These are phyloP conservation scores for Aspergillus sp. DNA, from an alignment of 2,329 filamentous ascomycete species.

Conservation along the genomic window DNA sequence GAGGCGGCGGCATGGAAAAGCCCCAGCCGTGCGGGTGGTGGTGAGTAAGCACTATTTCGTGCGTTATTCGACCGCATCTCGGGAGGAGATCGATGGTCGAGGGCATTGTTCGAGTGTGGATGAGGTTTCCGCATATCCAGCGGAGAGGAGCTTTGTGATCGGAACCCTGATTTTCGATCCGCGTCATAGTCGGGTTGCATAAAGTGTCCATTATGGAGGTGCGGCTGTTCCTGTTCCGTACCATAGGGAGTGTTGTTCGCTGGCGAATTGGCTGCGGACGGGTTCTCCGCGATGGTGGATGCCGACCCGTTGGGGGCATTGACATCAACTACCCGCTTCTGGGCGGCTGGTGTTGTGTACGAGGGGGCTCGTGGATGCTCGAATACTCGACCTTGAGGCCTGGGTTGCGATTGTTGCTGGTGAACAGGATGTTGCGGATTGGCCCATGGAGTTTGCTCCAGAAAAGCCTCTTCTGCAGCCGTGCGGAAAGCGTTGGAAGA, in stretches of 20 bases:
- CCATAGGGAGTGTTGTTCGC: conserved; percentile 41
- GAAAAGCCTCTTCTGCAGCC: conserved; percentile 75
- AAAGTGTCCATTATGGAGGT: conserved; percentile 17
- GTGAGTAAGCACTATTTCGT: conserved; percentile 28
- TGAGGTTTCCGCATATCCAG: conserved; percentile 36
- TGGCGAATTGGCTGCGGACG: conserved; percentile 38
- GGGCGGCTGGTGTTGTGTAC: conserved; percentile 39
- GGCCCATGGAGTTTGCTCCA: conserved; percentile 88
- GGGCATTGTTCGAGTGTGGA: conserved; percentile 16
- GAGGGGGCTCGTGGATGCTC: conserved; percentile 31
- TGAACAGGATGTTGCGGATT: conserved; percentile 78
- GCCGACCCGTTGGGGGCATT: conserved; percentile 42
- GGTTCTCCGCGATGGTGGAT: conserved; percentile 42
- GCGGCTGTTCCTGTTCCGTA: conserved; percentile 28
- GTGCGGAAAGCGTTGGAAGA: conserved; percentile 33
- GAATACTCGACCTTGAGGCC: conserved; percentile 26
- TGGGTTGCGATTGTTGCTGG: conserved; percentile 41
- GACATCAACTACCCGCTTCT: conserved; percentile 40
- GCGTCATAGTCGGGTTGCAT: conserved; percentile 28
- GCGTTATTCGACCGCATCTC: conserved; percentile 11
- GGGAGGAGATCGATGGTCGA: conserved; percentile 23
- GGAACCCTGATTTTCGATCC: conserved; percentile 30
- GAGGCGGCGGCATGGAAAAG: conserved; percentile 25
- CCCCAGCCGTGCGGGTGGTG: conserved; percentile 28
- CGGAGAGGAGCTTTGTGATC: conserved; percentile 35